These are phyloP conservation scores for Phyllosticta citrichinensis DNA, from an alignment of 2,329 filamentous ascomycete genomes.

Conservation along the genomic window DNA sequence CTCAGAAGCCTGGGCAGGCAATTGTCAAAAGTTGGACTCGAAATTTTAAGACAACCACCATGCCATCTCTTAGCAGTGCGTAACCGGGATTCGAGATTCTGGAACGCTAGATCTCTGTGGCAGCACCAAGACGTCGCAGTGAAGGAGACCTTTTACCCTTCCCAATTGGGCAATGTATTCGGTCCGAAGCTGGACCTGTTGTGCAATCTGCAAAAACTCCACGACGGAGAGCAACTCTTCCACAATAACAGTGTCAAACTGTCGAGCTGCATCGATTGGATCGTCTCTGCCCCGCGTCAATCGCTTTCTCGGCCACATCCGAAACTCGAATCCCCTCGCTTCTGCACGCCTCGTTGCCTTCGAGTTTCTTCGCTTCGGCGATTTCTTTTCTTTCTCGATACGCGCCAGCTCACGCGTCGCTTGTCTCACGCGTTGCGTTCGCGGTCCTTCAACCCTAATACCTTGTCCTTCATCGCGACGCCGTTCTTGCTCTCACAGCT, in stretches of 20 bases:
- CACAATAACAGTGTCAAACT: not conserved
- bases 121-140: too few species aligned
- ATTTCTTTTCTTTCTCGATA: not conserved
- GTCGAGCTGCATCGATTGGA: not conserved
- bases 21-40: too few species aligned
- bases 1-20: not conserved
- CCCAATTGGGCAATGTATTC: not conserved
- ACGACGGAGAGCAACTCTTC: not conserved
- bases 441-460: too few species aligned
- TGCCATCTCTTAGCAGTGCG: too few species aligned
- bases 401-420: too few species aligned
- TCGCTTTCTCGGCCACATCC: not conserved
- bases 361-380: not conserved
- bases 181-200: not conserved
- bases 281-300: not conserved
- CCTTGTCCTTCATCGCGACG: too few species aligned
- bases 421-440: too few species aligned
- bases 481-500: too few species aligned
- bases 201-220: not conserved
- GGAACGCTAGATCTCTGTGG: too few species aligned
- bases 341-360: not conserved
- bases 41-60: too few species aligned
- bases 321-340: not conserved
- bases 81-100: too few species aligned
- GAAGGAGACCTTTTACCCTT: too few species aligned